Conservation (phyloP, 2,329 filamentous ascomycete species). For the Alternaria infectoria region DNA sequence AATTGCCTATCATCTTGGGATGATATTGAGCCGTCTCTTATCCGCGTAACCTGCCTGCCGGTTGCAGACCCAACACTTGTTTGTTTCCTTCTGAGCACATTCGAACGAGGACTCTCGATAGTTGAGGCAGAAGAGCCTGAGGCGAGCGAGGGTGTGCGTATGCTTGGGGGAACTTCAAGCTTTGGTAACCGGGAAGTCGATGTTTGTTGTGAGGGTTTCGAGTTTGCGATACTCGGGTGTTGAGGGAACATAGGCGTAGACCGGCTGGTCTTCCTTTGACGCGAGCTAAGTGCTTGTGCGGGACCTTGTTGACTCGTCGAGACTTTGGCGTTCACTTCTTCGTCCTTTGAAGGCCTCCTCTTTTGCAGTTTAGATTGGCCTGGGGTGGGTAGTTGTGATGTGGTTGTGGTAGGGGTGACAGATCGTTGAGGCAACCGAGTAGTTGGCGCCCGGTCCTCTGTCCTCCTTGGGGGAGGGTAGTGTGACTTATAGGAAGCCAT, state of each 20-base stretch:
- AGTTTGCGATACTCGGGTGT: conserved; percentile 19
- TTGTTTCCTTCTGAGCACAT: conserved; percentile 53
- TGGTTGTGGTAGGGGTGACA: conserved; percentile 40
- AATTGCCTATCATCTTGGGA: conserved; percentile 40
- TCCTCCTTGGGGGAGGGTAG: conserved; percentile 40
- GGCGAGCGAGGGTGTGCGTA: conserved; percentile 55
- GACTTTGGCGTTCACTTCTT: conserved; percentile 27
- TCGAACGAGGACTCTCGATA: conserved; percentile 53
- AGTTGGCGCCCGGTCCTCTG: conserved; percentile 40
- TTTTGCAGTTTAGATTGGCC: conserved; percentile 46
- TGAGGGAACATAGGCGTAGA: conserved; percentile 29
- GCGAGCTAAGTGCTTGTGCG: conserved; percentile 24
- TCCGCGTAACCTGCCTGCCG: conserved; percentile 38
- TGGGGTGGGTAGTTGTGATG: conserved; percentile 33
- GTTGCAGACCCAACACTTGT: conserved; percentile 48
- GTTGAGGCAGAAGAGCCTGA: conserved; percentile 57
- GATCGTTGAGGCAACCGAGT: conserved; percentile 48
- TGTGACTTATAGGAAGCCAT: conserved; percentile 53
- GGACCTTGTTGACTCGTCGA: conserved; percentile 27
- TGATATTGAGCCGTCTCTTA: conserved; percentile 42
- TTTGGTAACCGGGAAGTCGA: conserved; percentile 44
- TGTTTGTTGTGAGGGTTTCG: conserved; percentile 31
- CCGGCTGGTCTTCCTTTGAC: conserved; percentile 29
- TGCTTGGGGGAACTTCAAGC: conserved; percentile 42
- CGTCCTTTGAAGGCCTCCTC: conserved; percentile 43